Base-by-base conservation (phyloP, 805 yeast genomes). In the Candida verbasci region DNA sequence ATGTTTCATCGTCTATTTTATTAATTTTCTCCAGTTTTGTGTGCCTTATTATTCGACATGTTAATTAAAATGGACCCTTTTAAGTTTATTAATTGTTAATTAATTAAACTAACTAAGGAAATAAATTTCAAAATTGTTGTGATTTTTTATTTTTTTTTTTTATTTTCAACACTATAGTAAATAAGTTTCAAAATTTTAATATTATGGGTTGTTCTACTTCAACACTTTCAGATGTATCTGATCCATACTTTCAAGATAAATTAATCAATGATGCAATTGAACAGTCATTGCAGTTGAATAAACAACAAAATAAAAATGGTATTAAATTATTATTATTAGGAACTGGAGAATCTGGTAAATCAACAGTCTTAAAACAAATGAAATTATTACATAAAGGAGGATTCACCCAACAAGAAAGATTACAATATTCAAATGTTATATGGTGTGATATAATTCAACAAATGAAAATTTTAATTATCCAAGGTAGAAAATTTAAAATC, bases 341-440 rank as follows among this genome's bases (percentile, higher is more conserved):
- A 28, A 86, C 97, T 0, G 97, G 97, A 4, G 97, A 89, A 55
- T 80, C 91, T 35, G 97, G 97, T 5, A 89, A 89, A 55, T 84
- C 95, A 2, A 89, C 97, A 0, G 95, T 89, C 6, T 62, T 89
- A 46, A 89, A 89, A 58, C 97, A 89, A 56, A 73, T 89, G 78
- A 78, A 84, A 48, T 68, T 93, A 12, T 58, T 88, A 28, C 97
- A 93, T 55, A 84, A 86, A 41, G 82, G 84, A 29, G 94, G 95
- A 2, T 93, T 91, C 62, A 68, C 84, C 1, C 74, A 74, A 34
- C 83, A 79, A 44, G 97, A 93, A 57, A 69, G 95, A 36, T 50
- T 68, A 29, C 89, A 85, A 55, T 93, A 88, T 56, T 58, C 84
- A 2, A 88, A 87, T 47, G 86, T 91, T 14, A 86, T 93, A 16